Evolutionary conservation across 169 alveolate species (phyloP).

Genomic region (Plasmodium knowlesi): DNA sequence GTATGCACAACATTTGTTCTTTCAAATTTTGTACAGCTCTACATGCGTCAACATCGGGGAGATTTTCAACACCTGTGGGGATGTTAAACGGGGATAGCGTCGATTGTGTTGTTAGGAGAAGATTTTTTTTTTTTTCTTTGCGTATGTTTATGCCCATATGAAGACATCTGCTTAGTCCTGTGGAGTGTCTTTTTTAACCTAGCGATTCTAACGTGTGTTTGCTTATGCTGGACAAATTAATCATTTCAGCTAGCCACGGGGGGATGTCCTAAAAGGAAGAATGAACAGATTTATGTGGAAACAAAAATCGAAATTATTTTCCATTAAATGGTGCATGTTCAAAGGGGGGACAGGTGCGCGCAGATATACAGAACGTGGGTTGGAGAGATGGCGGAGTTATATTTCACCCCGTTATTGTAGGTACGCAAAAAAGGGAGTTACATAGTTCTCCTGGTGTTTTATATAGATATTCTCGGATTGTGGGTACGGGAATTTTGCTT

Average conservation of each 20-base stretch:
- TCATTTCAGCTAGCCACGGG: slow-evolving; percentile 65
- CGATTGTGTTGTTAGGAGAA: not conserved
- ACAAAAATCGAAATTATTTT: not conserved
- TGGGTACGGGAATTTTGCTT: slow-evolving; percentile 3
- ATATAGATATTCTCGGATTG: slow-evolving; percentile 23
- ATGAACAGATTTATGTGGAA: not conserved
- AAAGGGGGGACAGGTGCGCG: not conserved
- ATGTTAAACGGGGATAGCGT: not conserved
- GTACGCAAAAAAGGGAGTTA: not conserved
- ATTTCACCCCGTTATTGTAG: not conserved
- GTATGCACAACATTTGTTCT: slow-evolving; percentile 62
- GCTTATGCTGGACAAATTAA: slow-evolving; percentile 28
- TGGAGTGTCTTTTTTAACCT: slow-evolving; percentile 11
- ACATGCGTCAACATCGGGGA: slow-evolving; percentile 59
- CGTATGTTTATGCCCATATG: not conserved
- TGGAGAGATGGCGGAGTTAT: not conserved
- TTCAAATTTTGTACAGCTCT: slow-evolving; percentile 19
- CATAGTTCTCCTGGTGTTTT: slow-evolving; percentile 22
- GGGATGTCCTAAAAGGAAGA: slow-evolving; percentile 40
- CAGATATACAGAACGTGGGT: not conserved
- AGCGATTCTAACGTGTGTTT: slow-evolving; percentile 57
- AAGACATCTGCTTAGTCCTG: not conserved
- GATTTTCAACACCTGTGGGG: slow-evolving; percentile 47
- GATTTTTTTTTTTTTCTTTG: not conserved
- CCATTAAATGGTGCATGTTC: not conserved